Base-by-base conservation (phyloP, 139 green algal genomes). In the Closterium sp. region DNA sequence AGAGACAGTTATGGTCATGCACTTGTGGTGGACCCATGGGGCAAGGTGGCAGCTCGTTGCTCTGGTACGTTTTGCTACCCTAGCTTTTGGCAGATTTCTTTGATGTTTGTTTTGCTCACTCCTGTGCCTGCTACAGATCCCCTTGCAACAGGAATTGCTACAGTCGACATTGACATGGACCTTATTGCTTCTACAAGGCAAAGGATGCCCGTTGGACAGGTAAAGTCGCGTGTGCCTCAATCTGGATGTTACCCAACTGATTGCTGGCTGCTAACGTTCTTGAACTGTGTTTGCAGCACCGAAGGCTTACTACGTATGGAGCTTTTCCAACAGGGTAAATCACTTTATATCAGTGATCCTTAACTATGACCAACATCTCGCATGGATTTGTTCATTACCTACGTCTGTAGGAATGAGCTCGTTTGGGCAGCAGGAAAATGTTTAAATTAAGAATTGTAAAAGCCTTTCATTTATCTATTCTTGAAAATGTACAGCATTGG, bases 11-110 rank as follows among this genome's bases (percentile, higher is more conserved):
- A 97, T 89, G 98, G 98, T 0, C 96, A 99, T 86, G 93, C 96
- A 0, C 89, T 99, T 0, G 96, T 99, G 8, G 93, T 99, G 9
- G 96, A 99, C 91, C 97, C 98, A 0, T 99, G 98, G 98, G 98
- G 98, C 12, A 64, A 84, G 4, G 94, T 99, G 4, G 87, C 99
- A 9, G 97, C 55, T 0, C 34, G 94, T 81, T 91, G 98, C n/a
- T 92, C 97, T 23, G 92, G 92, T 93, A 35, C 0, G 89, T 76
- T 23, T 89, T 43, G 25, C 25, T 35, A 86, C 31, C 33, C 9
- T 43, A n/a, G n/a, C n/a, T n/a, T n/a, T n/a, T n/a, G n/a, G n/a
- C n/a, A n/a, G n/a, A n/a, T n/a, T n/a, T n/a, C n/a, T 89, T 30
- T 19, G 31, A 0, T 36, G 34, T 7, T 34, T 90, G 30, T 2